Evolutionary conservation across 495 filamentous ascomycete genomes (phyloP).

Genomic region (Delitschia confertaspora): DNA sequence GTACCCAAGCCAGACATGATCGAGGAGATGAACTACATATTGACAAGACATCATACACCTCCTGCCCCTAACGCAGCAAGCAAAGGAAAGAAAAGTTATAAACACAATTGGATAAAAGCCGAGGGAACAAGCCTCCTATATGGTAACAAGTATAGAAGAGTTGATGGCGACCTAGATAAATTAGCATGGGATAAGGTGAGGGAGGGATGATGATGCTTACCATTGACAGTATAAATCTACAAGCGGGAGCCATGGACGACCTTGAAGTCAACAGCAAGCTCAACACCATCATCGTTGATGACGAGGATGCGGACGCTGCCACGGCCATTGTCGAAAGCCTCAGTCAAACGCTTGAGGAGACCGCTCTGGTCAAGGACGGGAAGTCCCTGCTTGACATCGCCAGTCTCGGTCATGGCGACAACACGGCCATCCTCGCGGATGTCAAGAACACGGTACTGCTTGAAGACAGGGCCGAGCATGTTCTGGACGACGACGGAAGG

Average conservation of each 20-base stretch:
- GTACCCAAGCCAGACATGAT: slow-evolving; percentile 6
- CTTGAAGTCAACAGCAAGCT: slow-evolving; percentile 98
- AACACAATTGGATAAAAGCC: slow-evolving; percentile 28
- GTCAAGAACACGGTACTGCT: slow-evolving; percentile 99
- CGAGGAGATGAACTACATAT: slow-evolving; percentile 5
- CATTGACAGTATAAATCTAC: slow-evolving; percentile 39
- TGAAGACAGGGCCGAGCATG: slow-evolving; percentile 99
- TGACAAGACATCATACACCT: neutral
- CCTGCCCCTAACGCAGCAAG: slow-evolving; percentile 1
- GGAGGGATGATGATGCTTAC: slow-evolving; percentile 12
- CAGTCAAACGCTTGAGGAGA: slow-evolving; percentile 71
- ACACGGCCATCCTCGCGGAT: slow-evolving; percentile 79
- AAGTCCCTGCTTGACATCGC: slow-evolving; percentile 95
- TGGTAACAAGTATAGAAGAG: slow-evolving; percentile 21
- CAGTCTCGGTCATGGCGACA: slow-evolving; percentile 75
- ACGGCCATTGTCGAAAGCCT: slow-evolving; percentile 84
- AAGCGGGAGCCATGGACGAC: slow-evolving; percentile 74
- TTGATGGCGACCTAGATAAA: slow-evolving; percentile 17
- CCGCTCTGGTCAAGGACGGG: slow-evolving; percentile 87
- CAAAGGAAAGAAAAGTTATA: slow-evolving; percentile 20
- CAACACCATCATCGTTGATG: slow-evolving; percentile 85
- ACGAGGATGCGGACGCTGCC: slow-evolving; percentile 90
- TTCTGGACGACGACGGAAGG: slow-evolving; percentile 97
- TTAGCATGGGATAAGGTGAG: slow-evolving; percentile 7
- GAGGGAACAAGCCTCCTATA: slow-evolving; percentile 27